A percentile compares a stretch with the other conserved stretches of the same genome.
Conservation (phyloP, 164 flowering plant species). For the Tinospora cordifolia region DNA sequence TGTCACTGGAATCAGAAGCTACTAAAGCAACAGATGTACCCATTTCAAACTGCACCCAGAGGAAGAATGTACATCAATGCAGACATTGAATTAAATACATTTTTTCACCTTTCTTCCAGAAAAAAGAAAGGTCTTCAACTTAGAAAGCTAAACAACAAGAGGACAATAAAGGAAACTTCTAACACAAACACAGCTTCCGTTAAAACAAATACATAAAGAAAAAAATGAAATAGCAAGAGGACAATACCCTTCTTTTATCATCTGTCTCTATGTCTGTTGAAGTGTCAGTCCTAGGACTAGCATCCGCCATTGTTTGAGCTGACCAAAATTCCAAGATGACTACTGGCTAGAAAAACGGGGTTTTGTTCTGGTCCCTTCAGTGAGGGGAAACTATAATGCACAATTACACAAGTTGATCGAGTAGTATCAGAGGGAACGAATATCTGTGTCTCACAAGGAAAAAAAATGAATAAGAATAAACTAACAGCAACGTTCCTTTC, state of each 20-base stretch:
- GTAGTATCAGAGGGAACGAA: constrained; percentile 19
- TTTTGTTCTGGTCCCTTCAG: constrained; percentile 29
- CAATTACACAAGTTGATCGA: constrained; percentile 21
- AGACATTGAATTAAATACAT: neutral
- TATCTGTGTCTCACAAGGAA: constrained; percentile 19
- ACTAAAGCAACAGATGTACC: constrained; percentile 34
- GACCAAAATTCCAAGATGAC: constrained; percentile 37
- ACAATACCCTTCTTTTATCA: constrained; percentile 52
- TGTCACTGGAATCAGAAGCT: constrained; percentile 78
- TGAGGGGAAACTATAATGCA: constrained; percentile 22
- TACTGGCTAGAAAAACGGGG: constrained; percentile 28
- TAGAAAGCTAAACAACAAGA: neutral
- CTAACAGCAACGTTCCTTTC: neutral
- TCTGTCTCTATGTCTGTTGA: constrained; percentile 82
- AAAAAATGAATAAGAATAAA: constrained; percentile 4
- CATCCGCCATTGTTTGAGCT: constrained; percentile 67
- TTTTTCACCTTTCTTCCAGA: neutral
- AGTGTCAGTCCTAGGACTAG: constrained; percentile 79
- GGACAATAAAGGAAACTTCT: neutral
- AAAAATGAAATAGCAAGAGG: neutral
- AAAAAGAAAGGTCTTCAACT: neutral
- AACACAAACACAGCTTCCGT: neutral
- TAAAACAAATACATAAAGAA: neutral
- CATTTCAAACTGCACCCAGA: constrained; percentile 50
- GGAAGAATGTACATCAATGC: neutral